A percentile compares a stretch with the other conserved stretches of the same genome.
phyloP scores from a whole-genome alignment of 2,329 filamentous ascomycete genomes.

The Sporothrix mexicana region DNA sequence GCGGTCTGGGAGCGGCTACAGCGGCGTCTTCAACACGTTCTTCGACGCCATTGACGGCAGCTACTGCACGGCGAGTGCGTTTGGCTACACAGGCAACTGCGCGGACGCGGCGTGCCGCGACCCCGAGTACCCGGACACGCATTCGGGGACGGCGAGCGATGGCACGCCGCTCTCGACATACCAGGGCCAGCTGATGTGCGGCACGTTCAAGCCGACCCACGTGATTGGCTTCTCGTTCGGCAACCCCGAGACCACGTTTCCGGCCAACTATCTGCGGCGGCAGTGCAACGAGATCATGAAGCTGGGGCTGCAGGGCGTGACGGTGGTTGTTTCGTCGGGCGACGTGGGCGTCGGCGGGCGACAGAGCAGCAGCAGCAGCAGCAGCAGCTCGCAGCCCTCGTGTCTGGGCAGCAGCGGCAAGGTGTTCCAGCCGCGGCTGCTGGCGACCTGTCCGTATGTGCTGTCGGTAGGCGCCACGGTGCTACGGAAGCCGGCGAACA shows the following conservation, averaged over 20 bases:
- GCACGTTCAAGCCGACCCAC: slow-evolving; percentile 55
- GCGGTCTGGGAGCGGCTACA: not conserved
- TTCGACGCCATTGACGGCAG: slow-evolving; percentile 56
- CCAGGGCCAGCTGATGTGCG: slow-evolving; percentile 49
- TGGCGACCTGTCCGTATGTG: slow-evolving; percentile 52
- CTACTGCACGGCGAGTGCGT: slow-evolving; percentile 56
- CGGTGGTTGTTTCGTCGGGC: slow-evolving; percentile 56
- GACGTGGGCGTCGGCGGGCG: slow-evolving; percentile 52
- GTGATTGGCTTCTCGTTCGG: slow-evolving; percentile 64
- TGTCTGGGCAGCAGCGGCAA: slow-evolving; percentile 36
- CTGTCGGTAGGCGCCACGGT: slow-evolving; percentile 60
- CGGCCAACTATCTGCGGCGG: slow-evolving; percentile 58
- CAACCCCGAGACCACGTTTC: slow-evolving; percentile 58
- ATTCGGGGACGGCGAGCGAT: slow-evolving; percentile 38
- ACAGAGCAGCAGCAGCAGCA: too few relatives aligned
- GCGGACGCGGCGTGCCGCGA: slow-evolving; percentile 47
- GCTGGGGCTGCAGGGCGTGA: slow-evolving; percentile 56
- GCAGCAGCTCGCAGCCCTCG: slow-evolving; percentile 38
- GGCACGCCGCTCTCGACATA: slow-evolving; percentile 48
- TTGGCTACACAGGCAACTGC: slow-evolving; percentile 52
- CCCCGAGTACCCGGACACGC: slow-evolving; percentile 54
- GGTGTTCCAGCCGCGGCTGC: slow-evolving; percentile 38
- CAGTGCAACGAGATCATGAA: slow-evolving; percentile 60
- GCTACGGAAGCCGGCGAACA: slow-evolving; percentile 39
- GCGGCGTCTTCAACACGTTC: slow-evolving; percentile 42